Percentiles rank a stretch among this genome's conserved stretches.
Evolutionary conservation across 768 basidiomycete species (phyloP).

Genomic region (Boletales sp.): DNA sequence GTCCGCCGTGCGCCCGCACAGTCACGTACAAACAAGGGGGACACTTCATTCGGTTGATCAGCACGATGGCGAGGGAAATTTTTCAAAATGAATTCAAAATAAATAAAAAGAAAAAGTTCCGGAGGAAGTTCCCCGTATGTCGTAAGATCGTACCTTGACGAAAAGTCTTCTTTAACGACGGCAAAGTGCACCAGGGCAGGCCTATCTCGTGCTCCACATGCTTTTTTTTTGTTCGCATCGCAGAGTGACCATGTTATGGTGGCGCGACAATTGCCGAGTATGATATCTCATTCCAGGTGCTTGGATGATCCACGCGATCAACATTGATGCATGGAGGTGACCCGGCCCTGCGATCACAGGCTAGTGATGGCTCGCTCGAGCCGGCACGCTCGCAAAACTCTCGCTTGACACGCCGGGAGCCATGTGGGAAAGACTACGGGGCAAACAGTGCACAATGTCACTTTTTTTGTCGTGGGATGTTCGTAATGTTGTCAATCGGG

Average conservation of each 20-base stretch:
- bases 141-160: slow-evolving; percentile 7
- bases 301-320: neutral
- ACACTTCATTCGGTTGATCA: too few species aligned
- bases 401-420: neutral
- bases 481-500: slow-evolving; percentile 8
- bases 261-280: too few species aligned
- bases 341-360: neutral
- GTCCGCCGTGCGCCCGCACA: too few species aligned
- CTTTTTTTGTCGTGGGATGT: neutral
- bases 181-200: neutral
- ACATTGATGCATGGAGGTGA: neutral
- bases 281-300: too few species aligned
- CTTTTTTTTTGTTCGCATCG: neutral
- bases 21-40: too few species aligned
- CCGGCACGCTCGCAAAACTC: neutral
- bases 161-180: slow-evolving; percentile 1
- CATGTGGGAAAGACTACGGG: slow-evolving; percentile 8
- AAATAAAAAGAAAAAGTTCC: neutral
- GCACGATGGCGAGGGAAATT: slow-evolving; percentile 4
- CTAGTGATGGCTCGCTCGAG: neutral
- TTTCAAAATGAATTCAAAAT: too few species aligned
- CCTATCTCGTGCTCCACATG: neutral
- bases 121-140: slow-evolving; percentile 3
- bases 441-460: neutral
- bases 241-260: too few species aligned